These are phyloP conservation scores for Arachnomyces sp. DNA, from an alignment of 2,329 filamentous ascomycete species.

Conservation along the genomic window DNA sequence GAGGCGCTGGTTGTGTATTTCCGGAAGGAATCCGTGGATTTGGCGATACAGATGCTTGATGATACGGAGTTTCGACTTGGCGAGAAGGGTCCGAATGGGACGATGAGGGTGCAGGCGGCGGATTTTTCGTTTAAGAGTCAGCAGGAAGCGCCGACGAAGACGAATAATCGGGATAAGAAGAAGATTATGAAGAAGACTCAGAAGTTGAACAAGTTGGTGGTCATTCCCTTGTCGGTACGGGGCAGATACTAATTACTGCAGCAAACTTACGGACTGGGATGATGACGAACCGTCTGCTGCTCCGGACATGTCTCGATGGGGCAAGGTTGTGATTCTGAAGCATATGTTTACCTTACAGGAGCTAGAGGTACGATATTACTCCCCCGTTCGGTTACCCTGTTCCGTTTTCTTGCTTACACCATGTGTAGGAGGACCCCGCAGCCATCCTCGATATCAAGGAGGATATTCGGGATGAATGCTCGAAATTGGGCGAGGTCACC, in stretches of 20 bases:
- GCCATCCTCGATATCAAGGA: conserved; percentile 87
- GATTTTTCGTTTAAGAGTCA: conserved; percentile 89
- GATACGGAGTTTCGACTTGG: conserved; percentile 64
- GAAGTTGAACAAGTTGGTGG: conserved; percentile 62
- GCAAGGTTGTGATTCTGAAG: conserved; percentile 79
- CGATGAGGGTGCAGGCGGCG: conserved; percentile 74
- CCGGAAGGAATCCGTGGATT: conserved; percentile 83
- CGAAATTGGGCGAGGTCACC: conserved; percentile 77
- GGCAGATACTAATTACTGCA: conserved; percentile 29
- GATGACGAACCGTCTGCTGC: conserved; percentile 67
- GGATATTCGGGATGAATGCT: conserved; percentile 84
- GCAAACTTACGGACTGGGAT: conserved; percentile 89
- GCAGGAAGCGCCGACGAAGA: conserved; percentile 53
- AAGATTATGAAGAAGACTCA: conserved; percentile 89
- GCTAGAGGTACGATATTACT: conserved; percentile 48
- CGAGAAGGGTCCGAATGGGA: conserved; percentile 45
- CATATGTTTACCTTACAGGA: conserved; percentile 89
- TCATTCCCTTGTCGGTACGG: background rate
- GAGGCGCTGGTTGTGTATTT: conserved; percentile 92
- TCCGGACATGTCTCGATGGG: conserved; percentile 54
- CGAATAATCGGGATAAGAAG: conserved; percentile 62
- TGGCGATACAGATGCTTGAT: conserved; percentile 47
- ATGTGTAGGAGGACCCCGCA: conserved; percentile 61
- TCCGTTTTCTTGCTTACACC: background rate
- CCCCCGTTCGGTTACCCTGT: background rate